Base-by-base conservation (phyloP, 306 rosid species). In the Trifolium repens region DNA sequence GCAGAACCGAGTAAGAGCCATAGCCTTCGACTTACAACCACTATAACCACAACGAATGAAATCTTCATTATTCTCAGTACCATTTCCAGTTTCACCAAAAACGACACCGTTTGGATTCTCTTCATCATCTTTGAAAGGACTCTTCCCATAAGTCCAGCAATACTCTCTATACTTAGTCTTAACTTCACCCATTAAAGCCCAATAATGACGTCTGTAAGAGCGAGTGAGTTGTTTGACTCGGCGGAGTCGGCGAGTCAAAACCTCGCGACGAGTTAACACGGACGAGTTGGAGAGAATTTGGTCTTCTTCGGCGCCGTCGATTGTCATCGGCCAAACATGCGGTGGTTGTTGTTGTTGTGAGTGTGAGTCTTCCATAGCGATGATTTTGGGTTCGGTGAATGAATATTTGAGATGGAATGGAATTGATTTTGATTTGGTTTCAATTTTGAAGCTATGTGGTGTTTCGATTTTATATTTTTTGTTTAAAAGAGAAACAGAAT, bases 121-220 rank as follows among this genome's bases (percentile, higher is more conserved):
- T 1, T 79, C 91, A 16, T 80, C 90, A 34, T 80, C 90, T 54
- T 84, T 82, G 83, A 86, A 88, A 53, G 98, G 97, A 71, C 90
- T 89, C 78, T 76, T 88, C 0, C 97, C 98, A 47, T 83, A 85
- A 9, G 81, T 81, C 97, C 98, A 91, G 66, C 78, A 89, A 63
- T 89, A 93, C 3, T 89, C 85, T 60, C 83, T 73, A 84, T 82
- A 78, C 75, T 81, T 83, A 17, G 77, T 47, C 81, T 73, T 86
- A 13, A 91, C 57, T 0, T 88, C 88, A 71, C 87, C 91, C 93
- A 89, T 86, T 1, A 93, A 74, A 14, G 86, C 89, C 98, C 96
- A 91, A 53, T 91, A 89, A 73, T 77, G 83, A 24, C 70, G 22
- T 70, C 72, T 47, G 77, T 72, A 84, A 65, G 40, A 58, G 6